Evolutionary conservation across 495 filamentous ascomycete genomes (phyloP), one percentile per base, ranked within the genome.

Genomic region (Lepraria neglecta): DNA sequence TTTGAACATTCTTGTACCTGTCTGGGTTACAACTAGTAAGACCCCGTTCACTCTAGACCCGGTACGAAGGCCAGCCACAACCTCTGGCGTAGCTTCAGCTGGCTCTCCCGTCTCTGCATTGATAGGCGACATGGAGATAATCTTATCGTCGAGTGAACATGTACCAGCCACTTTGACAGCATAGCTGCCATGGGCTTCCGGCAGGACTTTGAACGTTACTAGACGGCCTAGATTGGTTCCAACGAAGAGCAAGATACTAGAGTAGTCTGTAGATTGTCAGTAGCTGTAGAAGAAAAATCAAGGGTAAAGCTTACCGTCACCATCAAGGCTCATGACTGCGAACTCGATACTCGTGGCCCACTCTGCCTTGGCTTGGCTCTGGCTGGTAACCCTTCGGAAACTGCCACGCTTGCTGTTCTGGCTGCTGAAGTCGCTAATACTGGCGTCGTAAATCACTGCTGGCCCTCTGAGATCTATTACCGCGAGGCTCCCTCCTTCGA

Each of bases 391-490:
- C 65, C 77, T 78, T 35, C 78, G 73, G 65, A 96, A 86, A 58
- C 87, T 89, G 33, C 80, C 74, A 12, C 85, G 82, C 71, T 90
- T 96, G 54, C 85, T 70, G 27, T 40, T 80, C 6, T 77, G 72
- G 69, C 88, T 90, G 40, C 77, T 70, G 28, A 95, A 81, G 3
- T 92, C 87, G 15, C 74, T 74, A 43, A 92, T 67, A 19, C 82
- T 80, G 2, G 80, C 82, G 46, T 81, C 84, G 69, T 88, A 89
- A 54, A 97, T 95, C n/a, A 97, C 75, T 1, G 87, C 80, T 24
- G 94, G 94, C 0, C 95, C 95, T 62, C 95, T 79, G 51, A 96
- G 76, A 69, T 98, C 94, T 47, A 97, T 78, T 28, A 98, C 84
- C 11, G 77, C 84, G 42, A 98, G 68, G 64, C 83, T 80, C 0